These are phyloP conservation scores for Eimeria maxima DNA, from an alignment of 169 alveolate genomes.

Conservation along the genomic window DNA sequence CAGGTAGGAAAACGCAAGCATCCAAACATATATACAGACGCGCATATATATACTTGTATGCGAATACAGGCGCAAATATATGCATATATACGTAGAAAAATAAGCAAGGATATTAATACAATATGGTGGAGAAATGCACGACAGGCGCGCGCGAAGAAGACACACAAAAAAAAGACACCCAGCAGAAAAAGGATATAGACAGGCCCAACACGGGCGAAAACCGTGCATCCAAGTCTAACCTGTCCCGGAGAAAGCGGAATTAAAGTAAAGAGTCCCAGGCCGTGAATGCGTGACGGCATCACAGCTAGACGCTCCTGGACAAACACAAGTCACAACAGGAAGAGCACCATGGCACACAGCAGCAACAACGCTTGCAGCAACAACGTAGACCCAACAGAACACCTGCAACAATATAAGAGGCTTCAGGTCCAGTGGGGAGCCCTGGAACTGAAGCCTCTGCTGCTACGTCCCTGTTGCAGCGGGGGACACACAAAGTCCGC, in stretches of 20 bases:
- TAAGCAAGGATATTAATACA: too few species aligned
- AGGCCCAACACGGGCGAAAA: not conserved
- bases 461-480: not conserved
- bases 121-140: not conserved
- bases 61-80: not conserved
- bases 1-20: not conserved
- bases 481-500: not conserved
- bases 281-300: slow-evolving; percentile 91
- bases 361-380: not conserved
- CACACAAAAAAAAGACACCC: not conserved
- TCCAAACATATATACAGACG: not conserved
- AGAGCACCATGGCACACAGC: not conserved
- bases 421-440: too few species aligned
- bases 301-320: slow-evolving; percentile 84
- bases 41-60: not conserved
- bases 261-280: slow-evolving; percentile 94
- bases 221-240: slow-evolving; percentile 27
- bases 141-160: not conserved
- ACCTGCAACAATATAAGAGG: not conserved
- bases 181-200: not conserved
- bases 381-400: not conserved
- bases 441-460: not conserved
- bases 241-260: slow-evolving; percentile 92
- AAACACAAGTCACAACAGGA: not conserved
- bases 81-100: not conserved